Conservation (phyloP, 2,329 filamentous ascomycete species). For the Aspergillus viridinutans region DNA sequence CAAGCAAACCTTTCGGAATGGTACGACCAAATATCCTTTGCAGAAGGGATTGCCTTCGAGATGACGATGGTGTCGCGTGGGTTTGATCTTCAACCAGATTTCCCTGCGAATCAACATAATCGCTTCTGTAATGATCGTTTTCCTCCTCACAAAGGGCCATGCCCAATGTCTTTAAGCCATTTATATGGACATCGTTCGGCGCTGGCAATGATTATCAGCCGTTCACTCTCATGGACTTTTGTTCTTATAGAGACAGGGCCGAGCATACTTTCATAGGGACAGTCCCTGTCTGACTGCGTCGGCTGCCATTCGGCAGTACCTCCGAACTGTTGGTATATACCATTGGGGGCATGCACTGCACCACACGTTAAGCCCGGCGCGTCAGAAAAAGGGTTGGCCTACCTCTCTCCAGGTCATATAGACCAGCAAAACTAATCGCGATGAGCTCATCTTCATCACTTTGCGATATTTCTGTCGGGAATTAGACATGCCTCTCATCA, state of each 20-base stretch:
- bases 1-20: slow-evolving; percentile 19
- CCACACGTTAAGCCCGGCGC: slow-evolving; percentile 2
- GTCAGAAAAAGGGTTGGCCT: background rate
- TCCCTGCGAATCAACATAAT: slow-evolving; percentile 7
- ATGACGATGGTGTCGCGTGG: slow-evolving; percentile 9
- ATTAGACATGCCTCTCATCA: slow-evolving; percentile 1
- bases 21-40: slow-evolving; percentile 25
- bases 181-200: slow-evolving; percentile 3
- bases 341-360: slow-evolving; percentile 25
- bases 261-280: slow-evolving; percentile 14
- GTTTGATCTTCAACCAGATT: slow-evolving; percentile 7
- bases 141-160: slow-evolving; percentile 20
- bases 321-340: slow-evolving; percentile 17
- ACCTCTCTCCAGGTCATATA: slow-evolving; percentile 29
- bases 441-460: slow-evolving; percentile 28
- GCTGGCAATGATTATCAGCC: slow-evolving; percentile 4
- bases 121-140: slow-evolving; percentile 7
- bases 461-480: slow-evolving; percentile 18
- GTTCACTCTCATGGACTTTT: background rate
- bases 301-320: slow-evolving; percentile 2
- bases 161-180: slow-evolving; percentile 9
- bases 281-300: slow-evolving; percentile 11
- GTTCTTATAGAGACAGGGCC: background rate
- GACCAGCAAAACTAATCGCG: slow-evolving; percentile 25
- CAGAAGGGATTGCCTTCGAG: slow-evolving; percentile 20